Percentiles rank a stretch among this genome's conserved stretches.
Evolutionary conservation across 108 stramenopile genomes (phyloP).

Genomic region (Skeletonema tropicum): DNA sequence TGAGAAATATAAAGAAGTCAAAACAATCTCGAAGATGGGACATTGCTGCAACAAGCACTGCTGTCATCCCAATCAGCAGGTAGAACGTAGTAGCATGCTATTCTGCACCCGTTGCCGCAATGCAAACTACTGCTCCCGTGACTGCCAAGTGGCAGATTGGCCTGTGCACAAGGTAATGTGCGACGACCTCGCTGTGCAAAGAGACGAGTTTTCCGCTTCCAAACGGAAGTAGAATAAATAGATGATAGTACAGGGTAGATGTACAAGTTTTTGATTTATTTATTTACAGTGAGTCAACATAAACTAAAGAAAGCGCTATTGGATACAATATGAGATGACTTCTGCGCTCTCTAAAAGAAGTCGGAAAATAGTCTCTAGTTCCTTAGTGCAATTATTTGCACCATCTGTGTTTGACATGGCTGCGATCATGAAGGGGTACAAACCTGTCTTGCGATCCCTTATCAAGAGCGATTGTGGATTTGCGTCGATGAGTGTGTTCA

Average conservation of each 20-base stretch:
- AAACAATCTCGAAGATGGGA: too few relatives aligned
- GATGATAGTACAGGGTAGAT: not conserved
- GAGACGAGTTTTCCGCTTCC: not conserved
- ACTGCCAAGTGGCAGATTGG: too few relatives aligned
- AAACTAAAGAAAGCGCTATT: not conserved
- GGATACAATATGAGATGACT: constrained; percentile 7
- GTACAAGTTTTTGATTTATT: not conserved
- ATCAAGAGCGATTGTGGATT: constrained; percentile 34
- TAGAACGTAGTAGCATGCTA: too few relatives aligned
- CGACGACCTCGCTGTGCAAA: not conserved
- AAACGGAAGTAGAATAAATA: not conserved
- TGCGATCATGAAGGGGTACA: constrained; percentile 47
- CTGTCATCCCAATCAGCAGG: too few relatives aligned
- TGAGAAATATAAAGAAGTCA: too few relatives aligned
- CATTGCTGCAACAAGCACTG: too few relatives aligned
- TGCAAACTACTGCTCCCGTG: too few relatives aligned
- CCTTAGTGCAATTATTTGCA: not conserved
- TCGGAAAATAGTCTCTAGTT: constrained; percentile 21
- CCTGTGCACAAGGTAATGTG: not conserved
- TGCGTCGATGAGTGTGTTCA: constrained; percentile 33
- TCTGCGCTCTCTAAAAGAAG: constrained; percentile 7
- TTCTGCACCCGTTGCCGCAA: too few relatives aligned
- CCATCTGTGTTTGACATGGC: constrained; percentile 3
- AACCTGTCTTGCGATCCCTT: constrained; percentile 32
- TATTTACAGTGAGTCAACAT: not conserved